phyloP scores from a whole-genome alignment of 305 asterid genomes.

The Plantago rigida region DNA sequence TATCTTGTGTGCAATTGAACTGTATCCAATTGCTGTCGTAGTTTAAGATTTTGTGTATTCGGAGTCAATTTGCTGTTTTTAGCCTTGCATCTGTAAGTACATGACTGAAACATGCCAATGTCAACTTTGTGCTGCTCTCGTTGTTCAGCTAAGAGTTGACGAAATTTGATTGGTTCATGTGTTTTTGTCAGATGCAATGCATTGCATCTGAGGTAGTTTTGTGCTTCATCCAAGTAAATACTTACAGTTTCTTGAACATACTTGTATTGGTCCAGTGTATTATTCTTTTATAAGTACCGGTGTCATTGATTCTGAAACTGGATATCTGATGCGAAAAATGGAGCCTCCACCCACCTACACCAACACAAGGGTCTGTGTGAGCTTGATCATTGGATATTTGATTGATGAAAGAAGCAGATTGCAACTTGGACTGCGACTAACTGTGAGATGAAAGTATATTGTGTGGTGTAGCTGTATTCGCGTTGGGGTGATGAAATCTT shows the following conservation, averaged over 20 bases:
- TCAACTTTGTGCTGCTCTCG: conserved; percentile 1
- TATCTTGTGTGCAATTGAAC: conserved; percentile 32
- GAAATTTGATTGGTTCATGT: conserved; percentile 1
- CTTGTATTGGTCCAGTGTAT: neutral
- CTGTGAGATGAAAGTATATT: too few species aligned
- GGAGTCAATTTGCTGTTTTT: conserved; percentile 33
- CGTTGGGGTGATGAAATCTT: too few species aligned
- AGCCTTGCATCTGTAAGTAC: conserved; percentile 23
- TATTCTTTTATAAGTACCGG: too few species aligned
- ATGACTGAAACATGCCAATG: conserved; percentile 20
- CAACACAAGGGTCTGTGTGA: too few species aligned
- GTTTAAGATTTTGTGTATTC: conserved; percentile 20
- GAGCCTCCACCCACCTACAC: too few species aligned
- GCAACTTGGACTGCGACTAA: too few species aligned
- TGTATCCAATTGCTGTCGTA: conserved; percentile 22
- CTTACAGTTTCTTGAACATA: neutral
- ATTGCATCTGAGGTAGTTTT: neutral
- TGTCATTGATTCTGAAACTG: too few species aligned
- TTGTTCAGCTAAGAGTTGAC: neutral
- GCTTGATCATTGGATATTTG: too few species aligned
- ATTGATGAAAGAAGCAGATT: too few species aligned
- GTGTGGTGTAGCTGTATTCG: too few species aligned
- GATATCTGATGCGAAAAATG: too few species aligned
- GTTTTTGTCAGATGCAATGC: neutral
- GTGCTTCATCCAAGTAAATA: neutral